These are phyloP conservation scores for Vigna reflexopilosa DNA, from an alignment of 306 rosid genomes.

Conservation along the genomic window DNA sequence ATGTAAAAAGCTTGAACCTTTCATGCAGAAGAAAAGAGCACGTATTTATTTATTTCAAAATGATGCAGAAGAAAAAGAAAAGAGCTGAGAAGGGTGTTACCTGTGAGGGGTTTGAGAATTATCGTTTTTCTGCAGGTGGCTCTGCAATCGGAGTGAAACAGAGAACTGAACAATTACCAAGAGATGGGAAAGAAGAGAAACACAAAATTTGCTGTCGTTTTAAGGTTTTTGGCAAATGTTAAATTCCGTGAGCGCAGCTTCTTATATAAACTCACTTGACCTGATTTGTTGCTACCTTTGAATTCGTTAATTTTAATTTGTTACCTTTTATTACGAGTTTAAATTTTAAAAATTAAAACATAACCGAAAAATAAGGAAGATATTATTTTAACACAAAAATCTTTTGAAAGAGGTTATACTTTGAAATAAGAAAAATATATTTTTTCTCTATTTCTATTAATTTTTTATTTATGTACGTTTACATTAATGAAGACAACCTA, in stretches of 20 bases:
- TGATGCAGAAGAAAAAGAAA: not conserved
- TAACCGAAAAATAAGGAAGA: too few relatives aligned
- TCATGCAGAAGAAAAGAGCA: not conserved
- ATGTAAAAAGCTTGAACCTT: slow-evolving; percentile 26
- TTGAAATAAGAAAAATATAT: too few relatives aligned
- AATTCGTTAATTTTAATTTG: not conserved
- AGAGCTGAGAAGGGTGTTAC: slow-evolving; percentile 8
- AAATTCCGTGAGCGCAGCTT: not conserved
- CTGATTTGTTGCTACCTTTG: not conserved
- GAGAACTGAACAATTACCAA: not conserved
- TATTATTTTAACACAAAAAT: too few relatives aligned
- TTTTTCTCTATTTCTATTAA: too few relatives aligned
- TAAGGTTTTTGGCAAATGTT: slow-evolving; percentile 12
- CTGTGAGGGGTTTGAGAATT: slow-evolving; percentile 9
- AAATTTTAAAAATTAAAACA: too few relatives aligned
- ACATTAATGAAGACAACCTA: too few relatives aligned
- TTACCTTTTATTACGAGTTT: too few relatives aligned
- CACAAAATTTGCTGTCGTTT: not conserved
- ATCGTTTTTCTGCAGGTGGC: not conserved
- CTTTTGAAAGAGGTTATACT: too few relatives aligned
- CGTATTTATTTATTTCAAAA: not conserved
- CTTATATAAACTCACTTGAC: slow-evolving; percentile 31
- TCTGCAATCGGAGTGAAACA: not conserved
- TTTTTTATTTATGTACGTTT: too few relatives aligned
- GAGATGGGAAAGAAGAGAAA: not conserved